Conservation (phyloP, 192 early-diverging fungal species). For the Coemansia sp. region DNA sequence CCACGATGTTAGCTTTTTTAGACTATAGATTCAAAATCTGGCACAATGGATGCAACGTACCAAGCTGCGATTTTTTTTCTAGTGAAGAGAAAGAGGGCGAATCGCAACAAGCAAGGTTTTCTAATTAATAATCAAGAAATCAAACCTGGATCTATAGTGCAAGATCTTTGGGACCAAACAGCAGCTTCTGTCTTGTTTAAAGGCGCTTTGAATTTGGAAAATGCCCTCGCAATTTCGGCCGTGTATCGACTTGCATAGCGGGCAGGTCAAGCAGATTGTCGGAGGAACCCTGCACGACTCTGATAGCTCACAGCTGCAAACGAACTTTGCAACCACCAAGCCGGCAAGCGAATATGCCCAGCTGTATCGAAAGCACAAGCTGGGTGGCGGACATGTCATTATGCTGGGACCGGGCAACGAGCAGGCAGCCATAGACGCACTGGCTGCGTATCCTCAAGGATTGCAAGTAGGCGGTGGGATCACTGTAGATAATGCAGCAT, state of each 20-base stretch:
- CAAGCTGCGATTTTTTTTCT: no score
- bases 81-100: no score
- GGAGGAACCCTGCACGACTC: conserved; percentile 83
- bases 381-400: conserved; percentile 91
- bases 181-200: neutral
- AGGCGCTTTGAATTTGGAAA: neutral
- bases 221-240: conserved; percentile 71
- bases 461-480: conserved; percentile 97
- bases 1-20: no score
- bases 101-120: no score
- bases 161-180: neutral
- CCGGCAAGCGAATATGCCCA: conserved; percentile 78
- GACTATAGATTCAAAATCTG: no score
- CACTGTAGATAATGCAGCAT: conserved; percentile 74
- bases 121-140: no score
- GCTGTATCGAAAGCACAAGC: conserved; percentile 69
- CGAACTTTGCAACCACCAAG: conserved; percentile 91
- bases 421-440: conserved; percentile 76
- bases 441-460: conserved; percentile 79
- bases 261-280: conserved; percentile 99
- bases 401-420: conserved; percentile 90
- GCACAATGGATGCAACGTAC: no score
- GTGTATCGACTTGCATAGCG: conserved; percentile 98
- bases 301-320: conserved; percentile 60
- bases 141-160: no score